These are phyloP conservation scores for Trichocladium uniseriatum DNA, from an alignment of 495 filamentous ascomycete genomes.

Conservation along the genomic window DNA sequence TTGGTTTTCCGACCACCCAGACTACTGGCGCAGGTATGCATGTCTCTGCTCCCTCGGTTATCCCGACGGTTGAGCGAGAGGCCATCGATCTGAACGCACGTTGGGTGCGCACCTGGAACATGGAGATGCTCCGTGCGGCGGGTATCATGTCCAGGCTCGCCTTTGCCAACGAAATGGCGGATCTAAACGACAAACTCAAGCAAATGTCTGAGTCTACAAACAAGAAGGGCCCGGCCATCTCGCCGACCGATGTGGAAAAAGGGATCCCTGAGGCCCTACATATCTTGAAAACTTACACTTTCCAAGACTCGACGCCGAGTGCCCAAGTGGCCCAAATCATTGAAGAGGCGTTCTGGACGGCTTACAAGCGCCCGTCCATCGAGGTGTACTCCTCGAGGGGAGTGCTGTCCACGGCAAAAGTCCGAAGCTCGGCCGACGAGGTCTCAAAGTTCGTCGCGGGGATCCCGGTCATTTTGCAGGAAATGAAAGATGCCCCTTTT, in stretches of 20 bases:
- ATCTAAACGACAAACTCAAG: constrained; percentile 52
- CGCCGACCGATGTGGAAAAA: constrained; percentile 50
- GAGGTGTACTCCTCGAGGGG: constrained; percentile 83
- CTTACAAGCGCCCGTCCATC: constrained; percentile 67
- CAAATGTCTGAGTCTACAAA: constrained; percentile 38
- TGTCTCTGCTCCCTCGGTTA: constrained; percentile 96
- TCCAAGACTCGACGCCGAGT: constrained; percentile 80
- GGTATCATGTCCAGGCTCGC: constrained; percentile 84
- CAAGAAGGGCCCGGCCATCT: constrained; percentile 29
- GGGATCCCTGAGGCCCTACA: constrained; percentile 73
- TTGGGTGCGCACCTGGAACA: constrained; percentile 89
- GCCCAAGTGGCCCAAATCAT: constrained; percentile 69
- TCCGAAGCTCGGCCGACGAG: constrained; percentile 72
- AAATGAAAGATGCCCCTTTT: constrained; percentile 58
- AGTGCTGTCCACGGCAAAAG: constrained; percentile 64
- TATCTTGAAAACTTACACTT: constrained; percentile 72
- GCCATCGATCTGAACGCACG: constrained; percentile 93
- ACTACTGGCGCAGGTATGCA: constrained; percentile 91
- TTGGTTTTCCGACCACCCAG: constrained; percentile 94
- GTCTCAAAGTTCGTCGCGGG: constrained; percentile 75
- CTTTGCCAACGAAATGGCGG: constrained; percentile 74
- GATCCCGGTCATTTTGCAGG: constrained; percentile 78
- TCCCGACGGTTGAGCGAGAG: constrained; percentile 97
- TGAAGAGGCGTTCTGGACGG: constrained; percentile 91
- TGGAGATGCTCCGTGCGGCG: constrained; percentile 85